phyloP scores from a whole-genome alignment of 805 yeast species.

The Ogataea salicorniae region DNA sequence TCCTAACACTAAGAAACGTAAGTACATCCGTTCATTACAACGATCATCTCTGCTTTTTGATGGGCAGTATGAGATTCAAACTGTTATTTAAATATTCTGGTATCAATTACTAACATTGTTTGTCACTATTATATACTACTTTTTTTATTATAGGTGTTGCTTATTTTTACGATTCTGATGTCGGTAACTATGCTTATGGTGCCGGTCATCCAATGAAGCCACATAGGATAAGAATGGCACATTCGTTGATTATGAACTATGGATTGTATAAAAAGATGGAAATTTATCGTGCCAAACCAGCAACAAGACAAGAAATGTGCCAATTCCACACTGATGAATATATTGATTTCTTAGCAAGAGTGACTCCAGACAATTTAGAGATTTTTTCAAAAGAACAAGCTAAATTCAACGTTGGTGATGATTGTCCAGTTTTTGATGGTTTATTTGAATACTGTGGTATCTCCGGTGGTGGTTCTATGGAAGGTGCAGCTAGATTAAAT shows the following conservation, averaged over 20 bases:
- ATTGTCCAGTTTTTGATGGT: slow-evolving; percentile 81
- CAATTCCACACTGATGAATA: slow-evolving; percentile 98
- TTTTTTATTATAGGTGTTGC: slow-evolving; percentile 46
- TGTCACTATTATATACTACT: neutral
- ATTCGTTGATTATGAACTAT: slow-evolving; percentile 92
- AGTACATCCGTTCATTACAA: slow-evolving; percentile 9
- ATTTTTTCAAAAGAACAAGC: slow-evolving; percentile 82
- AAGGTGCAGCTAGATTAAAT: slow-evolving; percentile 79
- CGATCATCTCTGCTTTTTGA: neutral
- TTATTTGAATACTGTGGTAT: slow-evolving; percentile 70
- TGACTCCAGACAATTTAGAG: slow-evolving; percentile 87
- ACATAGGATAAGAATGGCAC: slow-evolving; percentile 98
- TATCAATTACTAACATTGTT: slow-evolving; percentile 1
- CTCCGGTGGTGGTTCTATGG: slow-evolving; percentile 86
- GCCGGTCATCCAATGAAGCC: slow-evolving; percentile 99
- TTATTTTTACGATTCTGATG: slow-evolving; percentile 83
- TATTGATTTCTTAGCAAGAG: slow-evolving; percentile 84
- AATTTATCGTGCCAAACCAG: slow-evolving; percentile 94
- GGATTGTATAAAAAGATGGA: slow-evolving; percentile 97
- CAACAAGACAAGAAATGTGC: slow-evolving; percentile 96
- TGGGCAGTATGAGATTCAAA: too few species aligned
- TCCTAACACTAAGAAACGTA: slow-evolving; percentile 46
- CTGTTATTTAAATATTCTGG: too few species aligned
- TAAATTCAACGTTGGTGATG: slow-evolving; percentile 95
- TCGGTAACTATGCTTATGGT: slow-evolving; percentile 96